Conservation (phyloP, 2,329 filamentous ascomycete species). For the Didymella exigua region DNA sequence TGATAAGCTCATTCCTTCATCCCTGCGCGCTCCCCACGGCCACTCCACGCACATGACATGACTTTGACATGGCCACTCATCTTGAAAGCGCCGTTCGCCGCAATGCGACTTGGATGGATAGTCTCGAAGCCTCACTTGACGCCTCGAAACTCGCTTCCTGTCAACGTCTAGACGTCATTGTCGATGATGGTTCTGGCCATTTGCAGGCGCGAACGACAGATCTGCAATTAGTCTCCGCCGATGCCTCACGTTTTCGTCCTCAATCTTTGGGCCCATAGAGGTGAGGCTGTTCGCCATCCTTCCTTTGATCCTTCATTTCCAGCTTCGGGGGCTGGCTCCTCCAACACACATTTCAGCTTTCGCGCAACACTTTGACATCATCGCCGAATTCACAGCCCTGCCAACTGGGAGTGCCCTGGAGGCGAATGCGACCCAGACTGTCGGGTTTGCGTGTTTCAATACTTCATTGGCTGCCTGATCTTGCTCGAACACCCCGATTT, state of each 20-base stretch:
- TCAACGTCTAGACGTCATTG: constrained; percentile 26
- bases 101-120: neutral
- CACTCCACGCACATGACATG: constrained; percentile 10
- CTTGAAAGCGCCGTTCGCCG: constrained; percentile 1
- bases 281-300: constrained; percentile 22
- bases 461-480: constrained; percentile 9
- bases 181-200: constrained; percentile 21
- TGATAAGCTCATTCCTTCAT: constrained; percentile 22
- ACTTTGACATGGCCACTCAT: neutral
- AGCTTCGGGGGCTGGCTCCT: constrained; percentile 1
- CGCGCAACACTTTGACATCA: constrained; percentile 9
- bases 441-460: neutral
- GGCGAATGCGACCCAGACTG: constrained; percentile 1
- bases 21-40: constrained; percentile 24
- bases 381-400: constrained; percentile 7
- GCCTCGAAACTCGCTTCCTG: constrained; percentile 3
- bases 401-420: constrained; percentile 2
- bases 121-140: neutral
- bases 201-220: constrained; percentile 19
- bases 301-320: constrained; percentile 12
- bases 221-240: constrained; percentile 25
- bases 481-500: constrained; percentile 3
- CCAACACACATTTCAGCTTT: constrained; percentile 13
- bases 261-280: constrained; percentile 15
- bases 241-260: constrained; percentile 8